Conservation (phyloP, 371 early-diverging fungal genomes). For the Rhizopus microsporus region DNA sequence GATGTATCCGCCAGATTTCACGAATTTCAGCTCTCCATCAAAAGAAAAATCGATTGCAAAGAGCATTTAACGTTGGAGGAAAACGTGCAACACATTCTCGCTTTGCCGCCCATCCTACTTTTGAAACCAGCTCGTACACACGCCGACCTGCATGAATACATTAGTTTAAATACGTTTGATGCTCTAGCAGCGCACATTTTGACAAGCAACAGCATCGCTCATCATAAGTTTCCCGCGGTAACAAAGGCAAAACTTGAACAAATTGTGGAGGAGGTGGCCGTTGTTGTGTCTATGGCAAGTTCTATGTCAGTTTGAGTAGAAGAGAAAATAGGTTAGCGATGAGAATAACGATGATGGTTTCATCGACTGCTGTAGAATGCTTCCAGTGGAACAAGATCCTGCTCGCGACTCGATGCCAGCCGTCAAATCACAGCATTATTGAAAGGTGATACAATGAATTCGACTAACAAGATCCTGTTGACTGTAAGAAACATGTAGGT, state of each 20-base stretch:
- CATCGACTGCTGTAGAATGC: slow-evolving; percentile 5
- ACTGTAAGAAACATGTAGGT: slow-evolving; percentile 11
- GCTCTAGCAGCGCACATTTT: slow-evolving; percentile 2
- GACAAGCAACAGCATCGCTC: neutral
- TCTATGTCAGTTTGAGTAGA: slow-evolving; percentile 7
- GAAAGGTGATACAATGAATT: slow-evolving; percentile 8
- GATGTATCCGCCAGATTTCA: neutral
- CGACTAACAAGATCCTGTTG: slow-evolving; percentile 10
- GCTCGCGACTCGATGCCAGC: slow-evolving; percentile 7
- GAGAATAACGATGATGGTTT: slow-evolving; percentile 2
- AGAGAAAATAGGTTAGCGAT: too few relatives aligned
- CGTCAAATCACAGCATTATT: slow-evolving; percentile 11
- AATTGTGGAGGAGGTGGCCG: slow-evolving; percentile 6
- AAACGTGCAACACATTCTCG: slow-evolving; percentile 9
- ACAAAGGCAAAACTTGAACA: slow-evolving; percentile 11
- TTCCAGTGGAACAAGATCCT: neutral
- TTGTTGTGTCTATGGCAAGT: slow-evolving; percentile 6
- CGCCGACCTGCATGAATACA: slow-evolving; percentile 7
- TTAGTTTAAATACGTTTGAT: neutral
- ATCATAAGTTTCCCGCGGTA: slow-evolving; percentile 7
- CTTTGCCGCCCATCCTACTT: slow-evolving; percentile 7
- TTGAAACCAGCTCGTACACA: slow-evolving; percentile 11
- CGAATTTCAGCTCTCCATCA: slow-evolving; percentile 5
- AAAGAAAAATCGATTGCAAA: slow-evolving; percentile 1
- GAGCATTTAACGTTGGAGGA: slow-evolving; percentile 7